Base-by-base conservation (phyloP, 2,329 filamentous ascomycete genomes). In the Pochonia chlamydosporia region DNA sequence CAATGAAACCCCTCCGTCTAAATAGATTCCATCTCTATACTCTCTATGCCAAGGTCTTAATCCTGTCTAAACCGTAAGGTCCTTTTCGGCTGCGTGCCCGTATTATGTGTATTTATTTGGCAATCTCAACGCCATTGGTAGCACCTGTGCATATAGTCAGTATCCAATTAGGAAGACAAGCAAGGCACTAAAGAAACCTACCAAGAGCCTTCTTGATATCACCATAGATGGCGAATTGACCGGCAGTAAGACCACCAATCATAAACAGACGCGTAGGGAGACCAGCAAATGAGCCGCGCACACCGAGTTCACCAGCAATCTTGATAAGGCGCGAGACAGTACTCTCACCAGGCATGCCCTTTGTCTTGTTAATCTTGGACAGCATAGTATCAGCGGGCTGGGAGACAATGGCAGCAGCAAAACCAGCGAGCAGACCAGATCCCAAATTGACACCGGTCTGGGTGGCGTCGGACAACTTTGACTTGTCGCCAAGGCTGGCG, bases 381-480 rank as follows among this genome's bases (percentile, higher is more conserved):
- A 95, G 84, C 89, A 95, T 95, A 66, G 89, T 95, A 70, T 95
- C 89, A 68, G 89, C 89, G 60, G 89, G 89, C 76, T 95, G 89
- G 54, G 89, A 95, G 67, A 95, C 80, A 60, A 92, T 68, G 65
- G 89, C 89, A 60, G 89, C 89, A 61, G 88, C 89, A 74, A 95
- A 89, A 86, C 89, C 70, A 54, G 70, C 70, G 51, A 72, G 63
- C 54, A 73, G 65, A 67, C 70, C 70, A 49, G 70, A 69, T 59
- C 68, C 68, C 80, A 95, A 78, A 81, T 95, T 93, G 76, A 88
- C 81, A 68, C 74, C 72, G 57, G 89, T 95, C 76, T 92, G 87
- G 61, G 78, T 75, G 63, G 77, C 76, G 62, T 78, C 72, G 62
- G 84, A 85, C 58, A 87, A 71, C 50, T 73, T 76, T 63, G 76